A percentile compares a stretch with the other conserved stretches of the same genome.
phyloP scores from a whole-genome alignment of 1,139 yeast genomes.

The Kodamaea anthophila region DNA sequence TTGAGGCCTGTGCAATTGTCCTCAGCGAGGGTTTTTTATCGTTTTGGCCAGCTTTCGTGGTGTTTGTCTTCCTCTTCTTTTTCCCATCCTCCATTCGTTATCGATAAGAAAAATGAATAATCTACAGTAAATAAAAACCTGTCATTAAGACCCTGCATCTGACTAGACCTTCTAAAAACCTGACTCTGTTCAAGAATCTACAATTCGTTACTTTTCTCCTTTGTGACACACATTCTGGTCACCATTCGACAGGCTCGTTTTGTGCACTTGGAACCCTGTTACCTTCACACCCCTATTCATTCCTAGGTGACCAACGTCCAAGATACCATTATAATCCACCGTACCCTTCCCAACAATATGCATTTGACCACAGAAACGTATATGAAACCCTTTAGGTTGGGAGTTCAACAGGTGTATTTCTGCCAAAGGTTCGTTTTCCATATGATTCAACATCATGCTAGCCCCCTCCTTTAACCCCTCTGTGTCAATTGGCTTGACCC shows the following conservation, averaged over 20 bases:
- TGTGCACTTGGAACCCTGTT: conserved; percentile 1
- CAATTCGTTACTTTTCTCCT: too few relatives aligned
- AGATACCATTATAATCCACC: conserved; percentile 22
- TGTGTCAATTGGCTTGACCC: conserved; percentile 22
- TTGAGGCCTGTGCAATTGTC: conserved; percentile 24
- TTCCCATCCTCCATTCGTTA: too few relatives aligned
- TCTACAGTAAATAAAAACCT: too few relatives aligned
- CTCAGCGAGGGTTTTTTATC: conserved; percentile 7
- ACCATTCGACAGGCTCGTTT: neutral
- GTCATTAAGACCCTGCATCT: too few relatives aligned
- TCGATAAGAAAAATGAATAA: too few relatives aligned
- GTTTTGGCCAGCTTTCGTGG: neutral
- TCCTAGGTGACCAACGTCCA: conserved; percentile 28
- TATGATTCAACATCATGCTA: conserved; percentile 3
- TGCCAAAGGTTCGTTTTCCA: conserved; percentile 10
- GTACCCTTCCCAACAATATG: conserved; percentile 5
- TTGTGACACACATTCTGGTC: neutral
- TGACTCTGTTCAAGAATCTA: too few relatives aligned
- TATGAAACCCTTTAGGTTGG: conserved; percentile 16
- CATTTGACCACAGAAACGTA: conserved; percentile 20
- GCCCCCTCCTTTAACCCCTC: conserved; percentile 9
- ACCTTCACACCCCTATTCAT: conserved; percentile 30
- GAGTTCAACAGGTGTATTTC: conserved; percentile 14
- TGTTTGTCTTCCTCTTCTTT: neutral
- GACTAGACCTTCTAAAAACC: too few relatives aligned